Conservation (phyloP, 1,139 yeast species). For the Suhomyces terraborum region DNA sequence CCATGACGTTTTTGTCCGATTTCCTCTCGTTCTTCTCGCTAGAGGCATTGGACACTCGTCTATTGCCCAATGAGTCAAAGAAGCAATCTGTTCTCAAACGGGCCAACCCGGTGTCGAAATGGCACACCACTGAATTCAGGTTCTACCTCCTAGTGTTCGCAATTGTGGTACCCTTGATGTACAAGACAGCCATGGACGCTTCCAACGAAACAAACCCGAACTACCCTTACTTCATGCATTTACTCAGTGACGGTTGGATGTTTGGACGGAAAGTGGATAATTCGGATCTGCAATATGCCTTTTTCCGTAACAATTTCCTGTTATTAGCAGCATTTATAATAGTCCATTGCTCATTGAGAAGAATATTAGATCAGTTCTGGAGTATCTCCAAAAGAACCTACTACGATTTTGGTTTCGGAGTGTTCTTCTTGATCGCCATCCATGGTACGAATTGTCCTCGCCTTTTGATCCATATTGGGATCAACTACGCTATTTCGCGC, state of each 20-base stretch:
- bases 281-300: slow-evolving; percentile 85
- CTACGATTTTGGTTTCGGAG: slow-evolving; percentile 75
- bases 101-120: slow-evolving; percentile 57
- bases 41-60: slow-evolving; percentile 76
- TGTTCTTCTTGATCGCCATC: slow-evolving; percentile 66
- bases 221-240: slow-evolving; percentile 60
- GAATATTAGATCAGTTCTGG: slow-evolving; percentile 25
- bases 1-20: slow-evolving; percentile 20
- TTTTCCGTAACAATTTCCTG: slow-evolving; percentile 79
- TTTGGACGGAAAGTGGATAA: slow-evolving; percentile 83
- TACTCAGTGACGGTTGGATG: slow-evolving; percentile 73
- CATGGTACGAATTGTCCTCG: slow-evolving; percentile 78
- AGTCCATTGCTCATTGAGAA: slow-evolving; percentile 56
- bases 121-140: slow-evolving; percentile 76
- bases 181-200: slow-evolving; percentile 78
- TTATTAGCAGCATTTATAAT: slow-evolving; percentile 55
- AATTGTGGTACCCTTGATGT: slow-evolving; percentile 78
- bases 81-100: slow-evolving; percentile 39
- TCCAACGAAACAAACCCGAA: slow-evolving; percentile 79
- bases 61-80: slow-evolving; percentile 57
- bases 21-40: slow-evolving; percentile 59
- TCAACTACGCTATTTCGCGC: slow-evolving; percentile 59
- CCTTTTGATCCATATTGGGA: slow-evolving; percentile 56
- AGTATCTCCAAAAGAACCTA: slow-evolving; percentile 38
- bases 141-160: slow-evolving; percentile 64